These are phyloP conservation scores for Phytophthora fragariae DNA, from an alignment of 352 stramenopile genomes.

Conservation along the genomic window DNA sequence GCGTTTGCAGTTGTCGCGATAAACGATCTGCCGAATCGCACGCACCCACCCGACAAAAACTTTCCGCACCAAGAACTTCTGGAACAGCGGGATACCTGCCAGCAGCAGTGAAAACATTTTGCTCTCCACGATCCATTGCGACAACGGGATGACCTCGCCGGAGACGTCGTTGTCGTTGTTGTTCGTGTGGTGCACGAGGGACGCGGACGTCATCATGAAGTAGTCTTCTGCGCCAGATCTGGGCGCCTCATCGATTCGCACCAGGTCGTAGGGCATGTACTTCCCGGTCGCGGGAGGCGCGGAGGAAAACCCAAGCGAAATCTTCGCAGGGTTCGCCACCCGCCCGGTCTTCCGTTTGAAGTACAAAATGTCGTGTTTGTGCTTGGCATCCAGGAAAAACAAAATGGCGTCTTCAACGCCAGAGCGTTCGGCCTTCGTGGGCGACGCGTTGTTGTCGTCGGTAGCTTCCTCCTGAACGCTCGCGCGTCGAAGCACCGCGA, in stretches of 20 bases:
- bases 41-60: slow-evolving; percentile 60
- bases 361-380: slow-evolving; percentile 76
- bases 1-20: slow-evolving; percentile 45
- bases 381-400: slow-evolving; percentile 75
- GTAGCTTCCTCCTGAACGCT: background rate
- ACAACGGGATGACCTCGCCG: slow-evolving; percentile 65
- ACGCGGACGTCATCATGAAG: slow-evolving; percentile 71
- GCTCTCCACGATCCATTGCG: slow-evolving; percentile 79
- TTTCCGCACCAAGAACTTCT: slow-evolving; percentile 73
- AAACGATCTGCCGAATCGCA: slow-evolving; percentile 51
- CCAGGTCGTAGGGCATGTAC: slow-evolving; percentile 74
- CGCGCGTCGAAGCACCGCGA: slow-evolving; percentile 33
- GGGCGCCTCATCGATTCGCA: slow-evolving; percentile 44
- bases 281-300: slow-evolving; percentile 15
- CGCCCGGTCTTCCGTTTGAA: slow-evolving; percentile 48
- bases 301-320: slow-evolving; percentile 46
- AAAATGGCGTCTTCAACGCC: slow-evolving; percentile 74
- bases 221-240: slow-evolving; percentile 53
- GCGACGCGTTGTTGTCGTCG: slow-evolving; percentile 11
- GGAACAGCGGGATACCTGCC: slow-evolving; percentile 75
- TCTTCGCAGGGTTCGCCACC: slow-evolving; percentile 11
- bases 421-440: slow-evolving; percentile 21
- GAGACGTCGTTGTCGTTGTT: slow-evolving; percentile 44
- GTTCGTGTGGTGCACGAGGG: slow-evolving; percentile 67
- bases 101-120: slow-evolving; percentile 78